phyloP scores from a whole-genome alignment of 257 asterid species.

The Buddleja alternifolia region DNA sequence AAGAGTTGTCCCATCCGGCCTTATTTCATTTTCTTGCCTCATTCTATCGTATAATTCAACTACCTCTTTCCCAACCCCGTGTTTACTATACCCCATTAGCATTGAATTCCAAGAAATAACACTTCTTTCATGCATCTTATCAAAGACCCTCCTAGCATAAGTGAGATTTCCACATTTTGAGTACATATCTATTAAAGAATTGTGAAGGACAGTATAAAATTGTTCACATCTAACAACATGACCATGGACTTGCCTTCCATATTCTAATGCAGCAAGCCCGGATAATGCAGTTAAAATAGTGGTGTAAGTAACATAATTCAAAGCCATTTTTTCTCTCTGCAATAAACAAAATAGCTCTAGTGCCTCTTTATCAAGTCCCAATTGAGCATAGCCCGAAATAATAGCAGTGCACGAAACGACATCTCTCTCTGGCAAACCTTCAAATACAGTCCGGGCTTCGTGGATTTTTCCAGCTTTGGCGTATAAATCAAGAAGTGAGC shows the following conservation, averaged over 20 bases:
- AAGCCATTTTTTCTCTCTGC: slow-evolving; percentile 60
- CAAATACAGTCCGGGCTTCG: slow-evolving; percentile 69
- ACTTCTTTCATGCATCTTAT: slow-evolving; percentile 59
- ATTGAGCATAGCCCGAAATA: slow-evolving; percentile 81
- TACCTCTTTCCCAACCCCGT: slow-evolving; percentile 65
- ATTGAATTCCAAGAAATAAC: slow-evolving; percentile 84
- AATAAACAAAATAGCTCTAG: slow-evolving; percentile 56
- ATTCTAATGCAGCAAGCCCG: slow-evolving; percentile 83
- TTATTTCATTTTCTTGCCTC: slow-evolving; percentile 50
- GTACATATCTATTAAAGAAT: slow-evolving; percentile 88
- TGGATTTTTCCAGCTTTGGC: slow-evolving; percentile 78
- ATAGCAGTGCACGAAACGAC: slow-evolving; percentile 80
- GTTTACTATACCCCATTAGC: slow-evolving; percentile 78
- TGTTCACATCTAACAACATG: slow-evolving; percentile 64
- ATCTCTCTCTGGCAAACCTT: slow-evolving; percentile 67
- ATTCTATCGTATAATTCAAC: slow-evolving; percentile 63
- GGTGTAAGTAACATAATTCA: slow-evolving; percentile 75
- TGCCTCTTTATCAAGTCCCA: slow-evolving; percentile 76
- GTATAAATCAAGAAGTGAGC: slow-evolving; percentile 91
- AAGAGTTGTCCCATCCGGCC: slow-evolving; percentile 63
- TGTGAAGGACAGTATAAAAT: slow-evolving; percentile 54
- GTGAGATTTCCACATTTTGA: slow-evolving; percentile 81
- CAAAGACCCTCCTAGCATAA: slow-evolving; percentile 75
- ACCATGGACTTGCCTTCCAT: slow-evolving; percentile 80
- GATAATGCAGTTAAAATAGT: slow-evolving; percentile 69